Percentiles rank a stretch among this genome's conserved stretches.
These are phyloP conservation scores for Backusella circina DNA, from an alignment of 192 early-diverging fungal genomes.

Conservation along the genomic window DNA sequence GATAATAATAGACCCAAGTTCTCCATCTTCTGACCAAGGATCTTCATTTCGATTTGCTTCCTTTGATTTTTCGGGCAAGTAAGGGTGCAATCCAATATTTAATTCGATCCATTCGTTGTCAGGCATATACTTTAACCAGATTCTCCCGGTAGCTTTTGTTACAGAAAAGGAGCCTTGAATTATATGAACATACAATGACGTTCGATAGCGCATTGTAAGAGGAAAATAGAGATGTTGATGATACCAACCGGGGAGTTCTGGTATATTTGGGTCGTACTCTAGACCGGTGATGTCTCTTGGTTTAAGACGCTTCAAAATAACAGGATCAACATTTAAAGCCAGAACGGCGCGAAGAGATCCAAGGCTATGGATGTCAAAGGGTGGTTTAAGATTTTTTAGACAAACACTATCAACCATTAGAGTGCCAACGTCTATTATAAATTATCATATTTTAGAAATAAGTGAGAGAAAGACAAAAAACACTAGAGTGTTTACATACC, in stretches of 20 bases:
- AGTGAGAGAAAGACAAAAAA: neutral
- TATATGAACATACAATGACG: conserved; percentile 16
- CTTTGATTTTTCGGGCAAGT: conserved; percentile 5
- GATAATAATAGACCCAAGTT: neutral
- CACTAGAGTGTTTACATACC: neutral
- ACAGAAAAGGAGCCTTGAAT: neutral
- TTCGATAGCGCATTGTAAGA: conserved; percentile 19
- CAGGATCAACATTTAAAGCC: conserved; percentile 20
- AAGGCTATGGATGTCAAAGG: neutral
- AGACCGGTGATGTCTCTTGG: neutral
- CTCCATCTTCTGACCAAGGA: conserved; percentile 9
- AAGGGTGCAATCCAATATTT: conserved; percentile 4
- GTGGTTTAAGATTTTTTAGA: neutral
- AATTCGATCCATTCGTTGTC: conserved; percentile 22
- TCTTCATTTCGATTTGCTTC: conserved; percentile 27
- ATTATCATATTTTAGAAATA: neutral
- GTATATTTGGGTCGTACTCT: neutral
- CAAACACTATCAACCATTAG: conserved; percentile 18
- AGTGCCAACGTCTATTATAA: conserved; percentile 16
- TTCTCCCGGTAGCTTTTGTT: conserved; percentile 10
- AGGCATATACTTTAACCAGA: conserved; percentile 12
- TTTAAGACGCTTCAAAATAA: conserved; percentile 3
- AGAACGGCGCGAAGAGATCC: conserved; percentile 2
- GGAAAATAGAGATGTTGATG: conserved; percentile 17
- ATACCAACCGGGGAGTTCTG: conserved; percentile 5